Evolutionary conservation across 257 asterid genomes (phyloP).

Genomic region (Asclepias syriaca): DNA sequence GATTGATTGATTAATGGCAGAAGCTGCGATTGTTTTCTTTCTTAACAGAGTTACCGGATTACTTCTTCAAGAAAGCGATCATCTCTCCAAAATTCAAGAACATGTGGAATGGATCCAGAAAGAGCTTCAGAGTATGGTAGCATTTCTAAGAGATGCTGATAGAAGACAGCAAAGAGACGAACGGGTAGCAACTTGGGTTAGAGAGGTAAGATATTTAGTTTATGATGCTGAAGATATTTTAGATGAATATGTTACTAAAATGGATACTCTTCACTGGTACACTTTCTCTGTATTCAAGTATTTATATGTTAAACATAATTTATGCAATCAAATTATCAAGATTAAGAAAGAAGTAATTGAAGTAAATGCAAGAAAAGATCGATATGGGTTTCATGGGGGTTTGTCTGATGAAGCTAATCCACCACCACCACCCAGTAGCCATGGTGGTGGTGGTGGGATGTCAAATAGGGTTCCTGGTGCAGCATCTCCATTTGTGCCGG

Average conservation of each 20-base stretch:
- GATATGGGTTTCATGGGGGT: slow-evolving; percentile 9
- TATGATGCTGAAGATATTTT: slow-evolving; percentile 16
- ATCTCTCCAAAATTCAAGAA: slow-evolving; percentile 12
- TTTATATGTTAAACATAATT: slow-evolving; percentile 5
- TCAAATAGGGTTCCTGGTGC: slow-evolving; percentile 17
- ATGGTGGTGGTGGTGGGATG: slow-evolving; percentile 5
- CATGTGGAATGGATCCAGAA: slow-evolving; percentile 19
- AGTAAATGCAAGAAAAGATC: slow-evolving; percentile 13
- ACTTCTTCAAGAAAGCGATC: slow-evolving; percentile 6
- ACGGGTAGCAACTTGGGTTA: slow-evolving; percentile 11
- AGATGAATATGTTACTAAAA: slow-evolving; percentile 15
- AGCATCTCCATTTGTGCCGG: slow-evolving; percentile 9
- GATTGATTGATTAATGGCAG: slow-evolving; percentile 8
- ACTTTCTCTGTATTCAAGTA: slow-evolving; percentile 9
- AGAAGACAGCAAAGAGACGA: slow-evolving; percentile 17
- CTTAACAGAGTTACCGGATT: slow-evolving; percentile 4
- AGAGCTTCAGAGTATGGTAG: slow-evolving; percentile 10
- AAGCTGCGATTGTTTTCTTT: slow-evolving; percentile 15
- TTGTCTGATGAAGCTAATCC: neutral
- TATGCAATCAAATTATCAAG: slow-evolving; percentile 6
- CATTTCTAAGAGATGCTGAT: slow-evolving; percentile 14
- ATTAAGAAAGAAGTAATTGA: slow-evolving; percentile 11
- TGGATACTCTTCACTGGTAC: slow-evolving; percentile 5
- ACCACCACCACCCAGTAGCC: slow-evolving; percentile 10
- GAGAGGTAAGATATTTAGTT: slow-evolving; percentile 12